Conservation (phyloP, 176 grass and related monocot species). For the Calamus simplicifolius region DNA sequence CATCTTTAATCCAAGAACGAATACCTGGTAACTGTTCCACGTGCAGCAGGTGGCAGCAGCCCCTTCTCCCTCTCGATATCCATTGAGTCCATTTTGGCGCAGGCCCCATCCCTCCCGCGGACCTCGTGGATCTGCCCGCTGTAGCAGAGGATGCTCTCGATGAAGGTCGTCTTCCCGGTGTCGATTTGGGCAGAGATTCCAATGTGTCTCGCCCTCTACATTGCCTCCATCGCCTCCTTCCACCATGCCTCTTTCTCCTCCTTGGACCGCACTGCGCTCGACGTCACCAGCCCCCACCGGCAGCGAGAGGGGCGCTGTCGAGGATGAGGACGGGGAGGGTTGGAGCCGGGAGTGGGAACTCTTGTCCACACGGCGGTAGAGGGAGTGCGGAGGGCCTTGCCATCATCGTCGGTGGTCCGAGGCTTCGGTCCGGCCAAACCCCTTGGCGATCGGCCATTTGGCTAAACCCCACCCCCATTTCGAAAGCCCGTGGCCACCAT, state of each 20-base stretch:
- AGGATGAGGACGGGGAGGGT: slow-evolving; percentile 2
- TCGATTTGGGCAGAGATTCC: slow-evolving; percentile 97
- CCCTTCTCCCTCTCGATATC: slow-evolving; percentile 95
- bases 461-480: no score
- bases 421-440: no score
- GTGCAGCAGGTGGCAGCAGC: slow-evolving; percentile 94
- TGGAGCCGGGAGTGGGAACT: not conserved
- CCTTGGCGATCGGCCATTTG: no score
- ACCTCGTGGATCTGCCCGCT: slow-evolving; percentile 92
- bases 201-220: slow-evolving; percentile 89
- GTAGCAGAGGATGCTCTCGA: slow-evolving; percentile 86
- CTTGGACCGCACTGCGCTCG: slow-evolving; percentile 35
- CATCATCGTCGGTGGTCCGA: no score
- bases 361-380: no score
- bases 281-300: slow-evolving; percentile 7
- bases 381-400: no score
- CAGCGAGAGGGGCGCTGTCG: not conserved
- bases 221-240: slow-evolving; percentile 80
- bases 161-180: slow-evolving; percentile 95
- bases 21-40: slow-evolving; percentile 86
- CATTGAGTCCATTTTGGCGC: slow-evolving; percentile 98
- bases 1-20: not conserved
- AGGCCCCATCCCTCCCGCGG: slow-evolving; percentile 73
- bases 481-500: slow-evolving; percentile 24
- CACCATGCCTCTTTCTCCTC: slow-evolving; percentile 78